Evolutionary conservation across 106 monocot species (phyloP).

Genomic region (Hemerocallis citrina): DNA sequence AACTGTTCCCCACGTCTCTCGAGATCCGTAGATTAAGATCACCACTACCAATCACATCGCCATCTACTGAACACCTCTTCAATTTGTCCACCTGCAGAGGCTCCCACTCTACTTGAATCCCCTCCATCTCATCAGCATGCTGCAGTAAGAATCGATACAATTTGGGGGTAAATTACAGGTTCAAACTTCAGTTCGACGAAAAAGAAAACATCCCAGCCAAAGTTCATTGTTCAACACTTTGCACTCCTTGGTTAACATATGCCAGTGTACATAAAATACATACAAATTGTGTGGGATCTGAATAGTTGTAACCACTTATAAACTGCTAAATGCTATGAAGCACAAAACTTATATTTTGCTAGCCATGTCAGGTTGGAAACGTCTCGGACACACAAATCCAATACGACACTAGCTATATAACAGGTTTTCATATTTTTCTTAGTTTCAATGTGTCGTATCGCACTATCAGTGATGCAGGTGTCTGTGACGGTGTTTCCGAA

Average conservation of each 20-base stretch:
- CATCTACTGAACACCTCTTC: slow-evolving; percentile 20
- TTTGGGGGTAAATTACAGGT: neutral
- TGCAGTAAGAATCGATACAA: neutral
- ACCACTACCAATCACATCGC: slow-evolving; percentile 7
- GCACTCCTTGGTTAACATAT: neutral
- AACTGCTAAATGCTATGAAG: no score
- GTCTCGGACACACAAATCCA: no score
- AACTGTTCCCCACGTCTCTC: slow-evolving; percentile 32
- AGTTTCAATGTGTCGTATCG: no score
- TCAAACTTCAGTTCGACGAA: neutral
- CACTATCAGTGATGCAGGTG: no score
- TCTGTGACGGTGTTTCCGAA: no score
- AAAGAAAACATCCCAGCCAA: slow-evolving; percentile 7
- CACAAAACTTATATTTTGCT: no score
- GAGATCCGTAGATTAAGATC: slow-evolving; percentile 33
- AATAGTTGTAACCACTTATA: neutral
- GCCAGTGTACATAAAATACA: neutral
- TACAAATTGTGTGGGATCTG: neutral
- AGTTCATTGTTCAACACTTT: neutral
- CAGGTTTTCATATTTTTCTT: no score
- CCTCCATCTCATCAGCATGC: slow-evolving; percentile 48
- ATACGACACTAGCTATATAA: no score
- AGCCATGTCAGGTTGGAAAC: no score
- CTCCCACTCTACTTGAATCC: slow-evolving; percentile 16
- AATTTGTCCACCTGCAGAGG: slow-evolving; percentile 13